These are phyloP conservation scores for Wickerhamomyces queroliae DNA, from an alignment of 805 yeast genomes.

Conservation along the genomic window DNA sequence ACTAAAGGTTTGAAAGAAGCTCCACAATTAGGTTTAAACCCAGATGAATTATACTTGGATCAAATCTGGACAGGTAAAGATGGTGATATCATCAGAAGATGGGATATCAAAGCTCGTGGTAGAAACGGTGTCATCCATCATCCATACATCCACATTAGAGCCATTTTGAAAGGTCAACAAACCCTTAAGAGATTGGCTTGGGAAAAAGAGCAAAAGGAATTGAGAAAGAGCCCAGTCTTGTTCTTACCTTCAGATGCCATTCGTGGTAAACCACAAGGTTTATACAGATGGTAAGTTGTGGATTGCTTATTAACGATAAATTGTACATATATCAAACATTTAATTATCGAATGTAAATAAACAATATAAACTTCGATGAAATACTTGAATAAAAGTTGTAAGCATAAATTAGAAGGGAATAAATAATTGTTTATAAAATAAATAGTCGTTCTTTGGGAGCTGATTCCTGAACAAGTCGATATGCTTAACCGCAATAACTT, in stretches of 20 bases:
- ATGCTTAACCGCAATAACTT: too few species aligned
- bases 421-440: conserved; percentile 1
- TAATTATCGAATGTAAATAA: conserved; percentile 10
- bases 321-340: conserved; percentile 3
- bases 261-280: conserved; percentile 45
- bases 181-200: conserved; percentile 55
- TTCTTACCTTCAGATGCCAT: conserved; percentile 39
- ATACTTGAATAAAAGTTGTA: neutral
- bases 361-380: conserved; percentile 2
- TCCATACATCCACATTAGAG: conserved; percentile 75
- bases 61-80: conserved; percentile 93
- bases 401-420: neutral
- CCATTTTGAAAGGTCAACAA: conserved; percentile 62
- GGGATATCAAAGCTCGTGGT: conserved; percentile 87
- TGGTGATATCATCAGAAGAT: conserved; percentile 63
- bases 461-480: too few species aligned
- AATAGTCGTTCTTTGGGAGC: too few species aligned
- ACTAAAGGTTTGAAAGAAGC: conserved; percentile 71
- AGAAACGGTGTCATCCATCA: conserved; percentile 75
- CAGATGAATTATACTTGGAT: conserved; percentile 60
- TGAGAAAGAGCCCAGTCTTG: conserved; percentile 46
- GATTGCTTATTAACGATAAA: too few species aligned
- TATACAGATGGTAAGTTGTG: conserved; percentile 53
- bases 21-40: conserved; percentile 47
- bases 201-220: conserved; percentile 47